These are phyloP conservation scores for Geotrichum phurueaensis DNA, from an alignment of 1,139 yeast species.

Conservation along the genomic window DNA sequence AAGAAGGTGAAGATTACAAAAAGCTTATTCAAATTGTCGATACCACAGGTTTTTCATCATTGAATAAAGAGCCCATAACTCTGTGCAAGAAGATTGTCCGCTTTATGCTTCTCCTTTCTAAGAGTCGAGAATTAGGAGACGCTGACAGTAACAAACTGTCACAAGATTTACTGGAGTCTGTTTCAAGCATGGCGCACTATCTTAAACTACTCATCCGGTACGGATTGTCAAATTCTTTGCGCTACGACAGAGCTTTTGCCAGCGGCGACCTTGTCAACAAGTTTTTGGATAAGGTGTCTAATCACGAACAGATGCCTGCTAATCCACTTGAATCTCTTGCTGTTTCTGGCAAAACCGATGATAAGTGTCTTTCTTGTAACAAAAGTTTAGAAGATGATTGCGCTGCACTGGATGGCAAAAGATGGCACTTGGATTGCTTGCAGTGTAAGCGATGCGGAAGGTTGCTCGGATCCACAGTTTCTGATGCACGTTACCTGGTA, in stretches of 20 bases:
- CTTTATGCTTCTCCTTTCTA: slow-evolving; percentile 40
- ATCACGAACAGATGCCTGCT: slow-evolving; percentile 41
- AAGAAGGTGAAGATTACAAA: slow-evolving; percentile 17
- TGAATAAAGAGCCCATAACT: slow-evolving; percentile 76
- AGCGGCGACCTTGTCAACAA: slow-evolving; percentile 58
- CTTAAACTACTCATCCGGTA: slow-evolving; percentile 75
- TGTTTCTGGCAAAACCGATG: slow-evolving; percentile 65
- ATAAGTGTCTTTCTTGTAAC: slow-evolving; percentile 64
- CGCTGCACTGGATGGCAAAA: slow-evolving; percentile 50
- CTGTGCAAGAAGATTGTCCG: slow-evolving; percentile 47
- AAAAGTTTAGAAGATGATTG: slow-evolving; percentile 82
- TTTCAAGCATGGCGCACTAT: slow-evolving; percentile 91
- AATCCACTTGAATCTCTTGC: slow-evolving; percentile 44
- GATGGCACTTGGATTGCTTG: slow-evolving; percentile 83
- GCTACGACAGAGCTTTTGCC: slow-evolving; percentile 53
- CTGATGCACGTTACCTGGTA: slow-evolving; percentile 42
- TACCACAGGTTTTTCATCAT: slow-evolving; percentile 24
- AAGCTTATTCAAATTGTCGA: slow-evolving; percentile 12
- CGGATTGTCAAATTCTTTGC: slow-evolving; percentile 71
- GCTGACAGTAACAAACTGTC: slow-evolving; percentile 23
- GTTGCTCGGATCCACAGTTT: slow-evolving; percentile 22
- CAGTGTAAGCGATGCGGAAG: slow-evolving; percentile 42
- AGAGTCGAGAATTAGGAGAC: slow-evolving; percentile 30
- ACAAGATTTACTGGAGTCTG: slow-evolving; percentile 71
- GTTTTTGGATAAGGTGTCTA: slow-evolving; percentile 50